Evolutionary conservation across 1,284 basidiomycete species (phyloP).

Genomic region (Cystobasidium slooffiae): DNA sequence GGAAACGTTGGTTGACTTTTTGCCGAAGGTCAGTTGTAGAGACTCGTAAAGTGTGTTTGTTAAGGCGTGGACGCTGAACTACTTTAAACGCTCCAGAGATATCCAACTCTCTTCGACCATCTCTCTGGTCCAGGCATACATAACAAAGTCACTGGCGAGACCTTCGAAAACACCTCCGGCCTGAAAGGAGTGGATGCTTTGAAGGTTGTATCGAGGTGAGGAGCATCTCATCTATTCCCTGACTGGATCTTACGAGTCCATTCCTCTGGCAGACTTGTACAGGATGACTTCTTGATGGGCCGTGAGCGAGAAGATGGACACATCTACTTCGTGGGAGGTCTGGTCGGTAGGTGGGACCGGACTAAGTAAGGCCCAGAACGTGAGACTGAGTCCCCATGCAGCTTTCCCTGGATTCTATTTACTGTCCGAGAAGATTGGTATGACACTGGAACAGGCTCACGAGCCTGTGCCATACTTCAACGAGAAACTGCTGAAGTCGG

Average conservation of each 20-base stretch:
- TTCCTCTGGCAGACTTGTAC: conserved; percentile 54
- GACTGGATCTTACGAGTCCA: not conserved
- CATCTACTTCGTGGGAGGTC: conserved; percentile 59
- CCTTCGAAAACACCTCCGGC: conserved; percentile 25
- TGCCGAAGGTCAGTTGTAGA: conserved; percentile 53
- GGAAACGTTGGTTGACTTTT: conserved; percentile 57
- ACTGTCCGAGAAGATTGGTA: conserved; percentile 58
- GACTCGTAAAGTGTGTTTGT: not conserved
- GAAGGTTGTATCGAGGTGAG: conserved; percentile 53
- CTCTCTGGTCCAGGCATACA: conserved; percentile 54
- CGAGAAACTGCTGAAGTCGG: conserved; percentile 58
- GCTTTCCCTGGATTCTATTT: conserved; percentile 57
- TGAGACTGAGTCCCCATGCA: not conserved
- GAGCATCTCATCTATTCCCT: conserved; percentile 7
- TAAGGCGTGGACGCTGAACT: not conserved
- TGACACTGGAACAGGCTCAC: conserved; percentile 57
- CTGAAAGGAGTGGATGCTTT: conserved; percentile 57
- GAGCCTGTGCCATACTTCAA: conserved; percentile 59
- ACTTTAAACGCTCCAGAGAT: conserved; percentile 53
- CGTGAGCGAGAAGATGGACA: conserved; percentile 58
- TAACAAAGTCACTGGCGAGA: conserved; percentile 58
- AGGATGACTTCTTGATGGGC: conserved; percentile 60
- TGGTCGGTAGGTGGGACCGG: conserved; percentile 52
- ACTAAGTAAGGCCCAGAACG: too few species aligned
- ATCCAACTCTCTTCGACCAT: conserved; percentile 58